Evolutionary conservation across 2,329 filamentous ascomycete species (phyloP), one percentile per base, ranked within the genome.

Genomic region (Pseudopyrenochaeta lycopersici): DNA sequence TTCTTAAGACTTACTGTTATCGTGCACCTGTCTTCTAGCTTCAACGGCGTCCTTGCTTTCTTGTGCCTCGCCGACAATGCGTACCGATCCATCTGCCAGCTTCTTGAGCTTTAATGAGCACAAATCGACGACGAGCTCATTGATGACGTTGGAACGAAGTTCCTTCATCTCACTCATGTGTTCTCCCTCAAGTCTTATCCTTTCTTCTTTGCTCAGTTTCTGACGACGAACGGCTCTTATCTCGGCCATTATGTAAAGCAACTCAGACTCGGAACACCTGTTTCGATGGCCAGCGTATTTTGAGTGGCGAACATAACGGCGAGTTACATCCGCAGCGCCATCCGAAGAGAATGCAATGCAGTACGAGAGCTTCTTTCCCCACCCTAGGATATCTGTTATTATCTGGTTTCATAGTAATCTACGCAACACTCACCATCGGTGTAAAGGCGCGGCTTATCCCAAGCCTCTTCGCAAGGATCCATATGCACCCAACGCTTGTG

Each of bases 301-400:
- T 18, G 33, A 9, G 14, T 2, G 15, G 64, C 89, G 88, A 31
- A 86, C 83, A 66, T 87, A 87, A 57, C 85, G 82, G 32, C 84
- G 78, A 4, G 85, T 87, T 47, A 87, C 85, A 67, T 87, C 85
- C 54, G 80, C 84, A 49, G 83, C 84, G 48, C 85, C 93, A 52
- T 97, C 93, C 54, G 90, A 91, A 10, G 91, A 95, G 72, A 97
- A 97, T 44, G 93, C 93, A 53, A 97, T 87, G 78, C 92, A 96
- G 77, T 97, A 97, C 0, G 91, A 92, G 81, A 97, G 90, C 79
- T 92, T 94, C 80, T 93, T 93, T 60, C 89, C 87, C 93, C 93
- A 97, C 49, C 92, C 84, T 85, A 58, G 3, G 46, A 20, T 20
- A 14, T 41, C 47, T 40, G 60, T 58, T 45, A 52, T 29, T 20